phyloP scores from a whole-genome alignment of 2,329 filamentous ascomycete species.

The Dothideomycetes sp. region DNA sequence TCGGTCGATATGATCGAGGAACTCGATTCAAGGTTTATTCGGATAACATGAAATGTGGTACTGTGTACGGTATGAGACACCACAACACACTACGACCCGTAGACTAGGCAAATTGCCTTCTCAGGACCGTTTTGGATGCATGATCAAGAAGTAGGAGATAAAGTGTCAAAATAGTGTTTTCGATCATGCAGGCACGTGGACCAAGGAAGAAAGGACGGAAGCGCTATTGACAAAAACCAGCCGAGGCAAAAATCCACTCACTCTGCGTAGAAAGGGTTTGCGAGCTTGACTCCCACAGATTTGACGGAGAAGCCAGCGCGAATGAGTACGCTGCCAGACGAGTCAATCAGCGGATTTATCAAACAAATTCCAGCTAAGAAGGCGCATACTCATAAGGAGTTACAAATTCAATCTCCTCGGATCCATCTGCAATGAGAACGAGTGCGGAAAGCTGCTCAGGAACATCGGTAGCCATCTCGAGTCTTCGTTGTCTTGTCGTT shows the following conservation, averaged over 20 bases:
- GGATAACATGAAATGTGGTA: too few species aligned
- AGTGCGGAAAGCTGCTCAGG: conserved; percentile 17
- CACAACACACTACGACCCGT: too few species aligned
- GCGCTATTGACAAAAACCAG: too few species aligned
- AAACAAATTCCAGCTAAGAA: background rate
- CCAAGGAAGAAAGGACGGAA: background rate
- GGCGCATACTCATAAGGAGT: conserved; percentile 25
- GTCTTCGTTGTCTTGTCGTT: background rate
- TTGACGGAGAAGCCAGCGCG: conserved; percentile 26
- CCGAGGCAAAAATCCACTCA: conserved; percentile 14
- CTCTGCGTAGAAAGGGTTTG: conserved; percentile 20
- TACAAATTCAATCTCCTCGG: conserved; percentile 30
- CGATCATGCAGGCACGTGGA: too few species aligned
- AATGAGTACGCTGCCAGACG: conserved; percentile 20
- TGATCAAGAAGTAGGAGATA: too few species aligned
- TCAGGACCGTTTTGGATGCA: too few species aligned
- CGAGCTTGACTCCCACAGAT: conserved; percentile 24
- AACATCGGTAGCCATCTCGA: background rate
- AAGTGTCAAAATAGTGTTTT: too few species aligned
- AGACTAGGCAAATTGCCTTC: too few species aligned
- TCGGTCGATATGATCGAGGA: too few species aligned
- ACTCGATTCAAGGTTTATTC: too few species aligned
- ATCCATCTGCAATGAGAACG: conserved; percentile 27
- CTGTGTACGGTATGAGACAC: too few species aligned
- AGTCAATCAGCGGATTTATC: conserved; percentile 1